phyloP scores from a whole-genome alignment of 306 rosid genomes.

The Aeschynomene evenia region DNA sequence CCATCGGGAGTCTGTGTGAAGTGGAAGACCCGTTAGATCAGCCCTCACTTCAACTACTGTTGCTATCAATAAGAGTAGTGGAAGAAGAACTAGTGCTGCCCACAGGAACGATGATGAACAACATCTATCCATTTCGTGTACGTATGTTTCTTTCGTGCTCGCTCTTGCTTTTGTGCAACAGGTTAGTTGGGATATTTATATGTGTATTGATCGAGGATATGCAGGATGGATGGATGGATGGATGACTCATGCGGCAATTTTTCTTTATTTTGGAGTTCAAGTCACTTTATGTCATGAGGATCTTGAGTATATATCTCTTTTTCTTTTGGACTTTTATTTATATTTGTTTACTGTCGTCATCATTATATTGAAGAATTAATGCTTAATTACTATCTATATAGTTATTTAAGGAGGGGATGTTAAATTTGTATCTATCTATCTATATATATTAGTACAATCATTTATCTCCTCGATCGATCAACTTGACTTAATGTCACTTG shows the following conservation, averaged over 20 bases:
- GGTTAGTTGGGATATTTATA: neutral
- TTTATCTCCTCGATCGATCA: too few species aligned
- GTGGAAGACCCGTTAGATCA: slow-evolving; percentile 46
- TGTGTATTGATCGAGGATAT: neutral
- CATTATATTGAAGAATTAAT: neutral
- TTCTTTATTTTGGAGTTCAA: neutral
- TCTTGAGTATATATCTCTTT: neutral
- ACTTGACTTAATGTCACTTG: too few species aligned
- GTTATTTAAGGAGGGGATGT: too few species aligned
- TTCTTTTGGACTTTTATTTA: too few species aligned
- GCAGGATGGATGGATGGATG: too few species aligned
- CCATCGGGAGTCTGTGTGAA: slow-evolving; percentile 73
- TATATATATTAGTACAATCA: too few species aligned
- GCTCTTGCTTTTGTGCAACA: neutral
- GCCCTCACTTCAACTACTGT: neutral
- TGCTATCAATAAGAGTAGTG: neutral
- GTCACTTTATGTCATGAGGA: neutral
- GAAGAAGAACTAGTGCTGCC: neutral
- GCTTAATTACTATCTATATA: neutral
- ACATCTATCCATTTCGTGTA: slow-evolving; percentile 12
- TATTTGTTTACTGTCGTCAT: too few species aligned
- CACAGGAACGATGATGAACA: neutral
- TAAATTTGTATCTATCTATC: too few species aligned
- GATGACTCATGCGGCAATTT: neutral
- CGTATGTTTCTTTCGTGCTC: neutral